Conservation (phyloP, 1,284 basidiomycete species). For the Blastosporella zonata region DNA sequence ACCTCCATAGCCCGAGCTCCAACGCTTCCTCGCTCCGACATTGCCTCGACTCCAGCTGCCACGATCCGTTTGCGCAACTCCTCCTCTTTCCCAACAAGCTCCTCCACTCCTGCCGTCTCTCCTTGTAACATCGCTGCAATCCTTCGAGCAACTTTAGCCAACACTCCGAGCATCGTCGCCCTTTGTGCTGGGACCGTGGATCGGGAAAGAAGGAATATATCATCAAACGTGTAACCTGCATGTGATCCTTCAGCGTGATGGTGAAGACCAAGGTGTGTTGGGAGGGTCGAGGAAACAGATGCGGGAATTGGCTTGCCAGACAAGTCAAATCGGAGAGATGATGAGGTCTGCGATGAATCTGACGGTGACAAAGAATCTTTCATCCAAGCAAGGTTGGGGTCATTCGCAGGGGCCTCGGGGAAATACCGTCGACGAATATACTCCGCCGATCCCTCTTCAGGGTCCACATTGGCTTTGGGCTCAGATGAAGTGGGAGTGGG, state of each 20-base stretch:
- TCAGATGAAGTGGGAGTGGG: neutral
- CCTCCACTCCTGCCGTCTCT: slow-evolving; percentile 31
- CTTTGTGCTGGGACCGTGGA: slow-evolving; percentile 86
- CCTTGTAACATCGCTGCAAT: slow-evolving; percentile 32
- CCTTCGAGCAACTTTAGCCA: slow-evolving; percentile 57
- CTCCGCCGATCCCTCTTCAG: slow-evolving; percentile 76
- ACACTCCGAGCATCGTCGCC: slow-evolving; percentile 75
- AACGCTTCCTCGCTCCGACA: slow-evolving; percentile 64
- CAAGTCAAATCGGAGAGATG: slow-evolving; percentile 69
- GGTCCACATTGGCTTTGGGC: slow-evolving; percentile 25
- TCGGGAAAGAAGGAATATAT: slow-evolving; percentile 79
- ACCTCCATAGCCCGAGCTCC: slow-evolving; percentile 67
- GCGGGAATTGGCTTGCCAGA: slow-evolving; percentile 62
- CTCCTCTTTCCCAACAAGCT: slow-evolving; percentile 46
- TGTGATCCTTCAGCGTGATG: slow-evolving; percentile 80
- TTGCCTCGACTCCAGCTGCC: slow-evolving; percentile 60
- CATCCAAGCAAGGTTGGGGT: slow-evolving; percentile 81
- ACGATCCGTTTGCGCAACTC: slow-evolving; percentile 54
- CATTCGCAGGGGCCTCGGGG: slow-evolving; percentile 63
- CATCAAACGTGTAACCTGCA: slow-evolving; percentile 88
- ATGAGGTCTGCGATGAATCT: slow-evolving; percentile 24
- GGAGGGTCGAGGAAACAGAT: slow-evolving; percentile 51
- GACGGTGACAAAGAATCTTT: slow-evolving; percentile 29
- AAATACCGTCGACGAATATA: slow-evolving; percentile 85
- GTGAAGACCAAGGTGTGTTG: slow-evolving; percentile 84